Evolutionary conservation across 257 asterid species (phyloP).

Genomic region (Pogostemon cablin): DNA sequence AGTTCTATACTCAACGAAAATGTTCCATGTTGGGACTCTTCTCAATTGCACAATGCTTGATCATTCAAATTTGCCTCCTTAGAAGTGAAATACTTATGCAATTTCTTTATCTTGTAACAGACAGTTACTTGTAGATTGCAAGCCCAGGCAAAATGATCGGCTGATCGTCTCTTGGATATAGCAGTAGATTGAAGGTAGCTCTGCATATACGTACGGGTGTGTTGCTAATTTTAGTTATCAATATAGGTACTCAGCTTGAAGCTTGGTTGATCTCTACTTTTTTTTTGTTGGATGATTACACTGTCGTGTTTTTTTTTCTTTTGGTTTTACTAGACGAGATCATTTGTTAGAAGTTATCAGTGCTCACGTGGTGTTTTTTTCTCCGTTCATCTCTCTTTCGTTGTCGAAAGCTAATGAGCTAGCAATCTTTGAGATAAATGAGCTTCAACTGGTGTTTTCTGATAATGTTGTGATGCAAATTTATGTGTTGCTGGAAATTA

Average conservation of each 20-base stretch:
- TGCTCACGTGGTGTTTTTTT: background rate
- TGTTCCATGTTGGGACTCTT: too few relatives aligned
- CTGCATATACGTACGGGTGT: constrained; percentile 50
- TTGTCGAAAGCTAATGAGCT: background rate
- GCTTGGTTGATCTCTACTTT: constrained; percentile 22
- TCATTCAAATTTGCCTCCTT: background rate
- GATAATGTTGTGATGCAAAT: too few relatives aligned
- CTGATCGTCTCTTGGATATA: constrained; percentile 33
- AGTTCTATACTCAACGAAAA: background rate
- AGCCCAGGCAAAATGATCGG: constrained; percentile 29
- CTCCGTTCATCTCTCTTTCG: background rate
- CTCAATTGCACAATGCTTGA: background rate
- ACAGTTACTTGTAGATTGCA: constrained; percentile 41
- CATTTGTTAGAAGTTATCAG: constrained; percentile 2
- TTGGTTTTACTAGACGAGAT: background rate
- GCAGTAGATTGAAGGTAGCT: constrained; percentile 36
- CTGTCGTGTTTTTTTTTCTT: constrained; percentile 16
- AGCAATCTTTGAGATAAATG: too few relatives aligned
- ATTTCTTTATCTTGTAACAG: constrained; percentile 36
- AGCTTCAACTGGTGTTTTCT: too few relatives aligned
- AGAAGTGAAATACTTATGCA: background rate
- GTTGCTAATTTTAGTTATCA: constrained; percentile 39
- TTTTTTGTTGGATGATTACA: constrained; percentile 31
- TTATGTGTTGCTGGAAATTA: too few relatives aligned
- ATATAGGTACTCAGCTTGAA: constrained; percentile 28